Evolutionary conservation across 495 filamentous ascomycete species (phyloP), one percentile per base, ranked within the genome.

Genomic region (Annulohypoxylon stygium): DNA sequence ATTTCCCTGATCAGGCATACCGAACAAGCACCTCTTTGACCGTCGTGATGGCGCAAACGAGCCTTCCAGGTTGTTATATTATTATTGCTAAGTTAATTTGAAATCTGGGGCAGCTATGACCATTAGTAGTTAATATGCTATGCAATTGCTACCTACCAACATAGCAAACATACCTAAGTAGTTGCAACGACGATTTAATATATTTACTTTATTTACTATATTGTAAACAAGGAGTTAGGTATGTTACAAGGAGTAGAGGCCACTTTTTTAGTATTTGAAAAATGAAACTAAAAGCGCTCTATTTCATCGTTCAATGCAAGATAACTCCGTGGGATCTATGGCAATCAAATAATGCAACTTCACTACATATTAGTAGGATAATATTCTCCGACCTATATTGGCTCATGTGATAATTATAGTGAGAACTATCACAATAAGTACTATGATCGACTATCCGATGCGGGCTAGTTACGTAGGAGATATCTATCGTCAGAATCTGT

Each of bases 41-140:
- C 54, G 45, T 67, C 67, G 20, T 51, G 60, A 75, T 75, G 68
- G 72, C 72, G 72, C 72, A 75, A 75, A 71, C 62, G 51, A 74
- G 37, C 33, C 59, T 43, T 30, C 30, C 30, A 30, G 30, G 30
- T 30, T 66, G 6, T 45, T 69, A 62, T 73, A 30, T 30, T 30
- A 30, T 30, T 30, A 62, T 73, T 68, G 60, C 70, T 45, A 70
- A 63, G 58, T 70, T 43, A 63, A 67, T 74, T 59, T 67, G 43
- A 53, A 67, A 70, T 74, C 58, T 53, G 62, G 57, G 71, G 39
- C 58, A 67, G 23, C 47, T 12, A 16, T 61, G 34, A 67, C 39
- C 12, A 64, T 47, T 7, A 66, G n/a, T 37, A 25, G 39, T n/a
- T 20, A 61, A 14, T 1, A 41, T 48, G 20, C 25, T n/a, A 25